Evolutionary conservation across 129 eudicot genomes (phyloP).

Genomic region (Deinandra increscens): DNA sequence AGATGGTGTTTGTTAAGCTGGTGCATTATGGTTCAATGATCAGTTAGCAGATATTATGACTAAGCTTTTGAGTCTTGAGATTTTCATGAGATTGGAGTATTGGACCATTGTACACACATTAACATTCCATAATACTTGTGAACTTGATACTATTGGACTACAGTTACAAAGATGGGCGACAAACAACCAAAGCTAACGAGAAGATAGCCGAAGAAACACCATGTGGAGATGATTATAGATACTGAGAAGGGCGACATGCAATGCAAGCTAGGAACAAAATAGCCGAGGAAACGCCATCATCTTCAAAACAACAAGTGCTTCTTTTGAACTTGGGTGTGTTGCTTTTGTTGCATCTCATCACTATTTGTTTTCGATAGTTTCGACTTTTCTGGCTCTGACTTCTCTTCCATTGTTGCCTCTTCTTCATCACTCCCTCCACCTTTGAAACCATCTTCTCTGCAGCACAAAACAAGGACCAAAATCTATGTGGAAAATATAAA

Average conservation of each 20-base stretch:
- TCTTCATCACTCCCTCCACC: constrained; percentile 41
- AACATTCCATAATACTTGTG: background rate
- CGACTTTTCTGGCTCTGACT: constrained; percentile 30
- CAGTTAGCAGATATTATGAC: too few relatives aligned
- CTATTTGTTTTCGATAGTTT: constrained; percentile 28
- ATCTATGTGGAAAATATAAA: background rate
- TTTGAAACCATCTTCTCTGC: constrained; percentile 47
- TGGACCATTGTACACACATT: constrained; percentile 8
- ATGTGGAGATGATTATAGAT: background rate
- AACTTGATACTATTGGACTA: background rate
- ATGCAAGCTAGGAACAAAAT: constrained; percentile 75
- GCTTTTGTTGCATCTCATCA: constrained; percentile 66
- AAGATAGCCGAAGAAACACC: constrained; percentile 18
- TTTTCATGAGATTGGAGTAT: constrained; percentile 8
- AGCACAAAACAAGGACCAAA: constrained; percentile 26
- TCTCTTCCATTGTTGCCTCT: constrained; percentile 38
- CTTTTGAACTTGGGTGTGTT: constrained; percentile 69
- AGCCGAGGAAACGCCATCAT: constrained; percentile 73
- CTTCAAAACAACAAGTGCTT: constrained; percentile 59
- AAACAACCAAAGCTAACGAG: constrained; percentile 25
- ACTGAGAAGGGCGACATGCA: constrained; percentile 38
- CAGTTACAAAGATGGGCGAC: constrained; percentile 20
- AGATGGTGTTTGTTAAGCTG: too few relatives aligned
- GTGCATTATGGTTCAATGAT: too few relatives aligned
- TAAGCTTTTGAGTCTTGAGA: too few relatives aligned